Evolutionary conservation across 805 yeast species (phyloP), one percentile per base, ranked within the genome.

Genomic region (Metschnikowia reukaufii): DNA sequence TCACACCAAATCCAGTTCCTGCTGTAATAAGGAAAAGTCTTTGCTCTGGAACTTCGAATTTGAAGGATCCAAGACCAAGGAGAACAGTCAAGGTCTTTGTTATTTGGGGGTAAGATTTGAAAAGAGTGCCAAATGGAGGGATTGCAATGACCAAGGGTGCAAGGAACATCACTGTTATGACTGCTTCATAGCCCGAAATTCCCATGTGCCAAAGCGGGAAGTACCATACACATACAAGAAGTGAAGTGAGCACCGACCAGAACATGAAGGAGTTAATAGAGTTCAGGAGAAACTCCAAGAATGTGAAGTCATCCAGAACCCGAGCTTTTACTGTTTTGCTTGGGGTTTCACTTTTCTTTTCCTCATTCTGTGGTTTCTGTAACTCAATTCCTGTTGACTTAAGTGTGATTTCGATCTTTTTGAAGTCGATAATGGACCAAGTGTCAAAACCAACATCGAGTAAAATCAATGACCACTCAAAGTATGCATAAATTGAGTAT

Each of bases 161-260:
- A 9, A 82, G 44, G 32, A 83, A 70, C 18, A 82, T 68, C 6
- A 81, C 61, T 10, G 60, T 48, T 39, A 88, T 73, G 2, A 82
- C 77, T 0, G 86, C 86, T 67, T 94, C 99, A 63, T 87, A 91
- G 4, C 99, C 99, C 1, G 96, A 86, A 37, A 94, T 85, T 6
- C 97, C 98, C 97, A 94, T 90, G 62, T 86, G 80, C 99, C 99
- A 94, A 52, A 94, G 73, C 9, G 99, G 99, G 76, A 94, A 94
- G 70, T 88, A 88, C 99, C 99, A 94, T 42, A 94, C 83, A 60
- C 94, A 83, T 47, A 94, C 77, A 36, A 89, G 85, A 49, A 94
- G 72, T 0, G 96, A 81, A 3, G 98, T 86, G 36, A 82, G 53
- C 18, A 83, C 83, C 0, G 97, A 76, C 97, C 97, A 94, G 64